Evolutionary conservation across 2,329 filamentous ascomycete genomes (phyloP), one percentile per base, ranked within the genome.

Genomic region (Verticillium dahliae): DNA sequence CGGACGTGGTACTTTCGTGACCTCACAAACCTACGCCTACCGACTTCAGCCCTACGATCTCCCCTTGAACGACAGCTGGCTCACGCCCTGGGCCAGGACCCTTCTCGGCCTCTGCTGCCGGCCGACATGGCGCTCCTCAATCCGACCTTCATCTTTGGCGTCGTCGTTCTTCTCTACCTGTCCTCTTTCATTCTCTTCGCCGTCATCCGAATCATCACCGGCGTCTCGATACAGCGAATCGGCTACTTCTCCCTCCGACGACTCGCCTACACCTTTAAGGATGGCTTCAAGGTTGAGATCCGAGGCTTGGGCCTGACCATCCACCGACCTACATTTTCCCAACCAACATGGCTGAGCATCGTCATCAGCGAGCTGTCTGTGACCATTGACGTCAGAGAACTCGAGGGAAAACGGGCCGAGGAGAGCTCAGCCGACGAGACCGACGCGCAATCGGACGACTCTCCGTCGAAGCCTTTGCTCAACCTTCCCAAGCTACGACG

Each of bases 301-400:
- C 88, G 95, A 58, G 91, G 93, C 58, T 81, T 99, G 59, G 92
- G 95, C 55, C 81, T 99, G 69, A 90, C 91, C 62, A 76, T 98
- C 65, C 95, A 99, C 76, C 88, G 93, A 4, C 95, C 95, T 13
- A 98, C 95, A 6, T 98, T 99, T 76, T 92, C 94, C 56, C 92
- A 98, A 74, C 95, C 95, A 55, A 98, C 96, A 65, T 98, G 94
- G 92, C 80, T 97, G 69, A 98, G 93, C 73, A 82, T 99, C 58
- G 90, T 95, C 9, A 77, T 99, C 63, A 91, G 87, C 69, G 95
- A 97, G 72, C 80, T 97, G 58, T 90, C 88, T 58, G 82, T 99
- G 58, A 96, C 91, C 0, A 74, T 98, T 54, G 91, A 99, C 71
- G 79, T 92, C 56, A 83, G 85, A 63, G 83, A 86, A 57, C 75